Base-by-base conservation (phyloP, 768 basidiomycete genomes). In the Leccinum variicolor region DNA sequence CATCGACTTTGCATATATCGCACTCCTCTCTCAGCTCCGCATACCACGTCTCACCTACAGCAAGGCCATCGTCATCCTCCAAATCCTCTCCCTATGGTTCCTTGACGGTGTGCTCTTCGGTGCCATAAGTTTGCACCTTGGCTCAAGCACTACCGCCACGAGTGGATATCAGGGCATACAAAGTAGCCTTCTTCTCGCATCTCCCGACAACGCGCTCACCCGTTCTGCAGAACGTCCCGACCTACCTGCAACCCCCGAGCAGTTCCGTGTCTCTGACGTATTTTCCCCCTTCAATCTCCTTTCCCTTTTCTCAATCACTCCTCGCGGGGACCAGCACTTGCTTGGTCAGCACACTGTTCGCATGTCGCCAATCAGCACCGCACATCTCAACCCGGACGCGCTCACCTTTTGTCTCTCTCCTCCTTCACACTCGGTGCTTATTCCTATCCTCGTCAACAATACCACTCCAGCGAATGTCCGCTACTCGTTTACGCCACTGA, bases 361-460 rank as follows among this genome's bases (percentile, higher is more conserved):
- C 62, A 87, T 95, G 82, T 92, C 93, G 0, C 94, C 94, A 10
- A 93, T 92, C 64, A 92, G 94, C 69, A 97, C 94, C 3, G 95
- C 94, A 4, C 86, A 88, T 21, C 77, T 98, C 46, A 95, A 96
- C 64, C 92, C 92, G 11, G 78, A 87, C 57, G 78, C 74, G 14
- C 78, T 84, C 52, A 84, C 84, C 3, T 94, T 87, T 69, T 96
- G 93, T 65, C 77, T 95, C 19, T 77, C 87, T 2, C 70, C 78
- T 10, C 74, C 79, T 47, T 74, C 77, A 10, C 72, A 75, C 7
- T 77, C 79, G 53, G 82, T 90, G 29, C 81, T 92, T 53, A 75
- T 97, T 49, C 95, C 95, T 1, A 74, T 97, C 33, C 79, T 95
- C 47, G 81, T 97, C 70, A 97, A 98, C 76, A 95, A 96, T 73